phyloP scores from a whole-genome alignment of 2,329 filamentous ascomycete genomes.

The Hypoxylon sp. region DNA sequence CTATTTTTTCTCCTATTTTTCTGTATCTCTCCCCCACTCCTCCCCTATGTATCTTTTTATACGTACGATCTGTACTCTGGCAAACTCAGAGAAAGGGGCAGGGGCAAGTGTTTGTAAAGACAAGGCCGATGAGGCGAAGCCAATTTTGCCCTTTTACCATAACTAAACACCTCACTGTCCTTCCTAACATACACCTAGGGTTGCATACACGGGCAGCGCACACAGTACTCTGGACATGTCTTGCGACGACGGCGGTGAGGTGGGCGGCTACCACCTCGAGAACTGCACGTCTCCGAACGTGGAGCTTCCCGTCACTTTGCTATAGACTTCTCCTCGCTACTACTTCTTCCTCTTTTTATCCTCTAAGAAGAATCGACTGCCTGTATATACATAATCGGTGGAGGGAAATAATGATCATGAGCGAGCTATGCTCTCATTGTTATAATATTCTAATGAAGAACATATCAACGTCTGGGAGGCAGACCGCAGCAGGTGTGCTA shows the following conservation, averaged over 20 bases:
- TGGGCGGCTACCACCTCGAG: conserved; percentile 38
- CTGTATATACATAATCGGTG: not conserved
- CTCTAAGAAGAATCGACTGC: not conserved
- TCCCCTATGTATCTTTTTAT: not conserved
- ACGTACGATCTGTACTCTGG: too few species aligned
- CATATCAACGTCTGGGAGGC: too few species aligned
- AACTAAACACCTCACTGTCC: not conserved
- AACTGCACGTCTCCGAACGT: conserved; percentile 38
- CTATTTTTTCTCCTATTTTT: too few species aligned
- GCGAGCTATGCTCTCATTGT: not conserved
- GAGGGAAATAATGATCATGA: not conserved
- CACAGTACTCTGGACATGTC: conserved; percentile 28
- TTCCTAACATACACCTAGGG: conserved; percentile 20
- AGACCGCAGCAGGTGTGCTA: too few species aligned
- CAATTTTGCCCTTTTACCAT: not conserved
- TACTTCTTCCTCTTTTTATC: not conserved
- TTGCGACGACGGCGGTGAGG: conserved; percentile 36
- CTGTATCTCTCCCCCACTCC: not conserved
- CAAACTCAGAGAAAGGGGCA: not conserved
- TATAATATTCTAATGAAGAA: too few species aligned
- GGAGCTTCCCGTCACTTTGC: conserved; percentile 30
- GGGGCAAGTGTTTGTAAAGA: not conserved
- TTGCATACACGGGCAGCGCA: conserved; percentile 38
- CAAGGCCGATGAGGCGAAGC: not conserved
- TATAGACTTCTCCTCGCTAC: conserved; percentile 12